Conservation (phyloP, 2,329 filamentous ascomycete species). For the Talaromyces sp. region DNA sequence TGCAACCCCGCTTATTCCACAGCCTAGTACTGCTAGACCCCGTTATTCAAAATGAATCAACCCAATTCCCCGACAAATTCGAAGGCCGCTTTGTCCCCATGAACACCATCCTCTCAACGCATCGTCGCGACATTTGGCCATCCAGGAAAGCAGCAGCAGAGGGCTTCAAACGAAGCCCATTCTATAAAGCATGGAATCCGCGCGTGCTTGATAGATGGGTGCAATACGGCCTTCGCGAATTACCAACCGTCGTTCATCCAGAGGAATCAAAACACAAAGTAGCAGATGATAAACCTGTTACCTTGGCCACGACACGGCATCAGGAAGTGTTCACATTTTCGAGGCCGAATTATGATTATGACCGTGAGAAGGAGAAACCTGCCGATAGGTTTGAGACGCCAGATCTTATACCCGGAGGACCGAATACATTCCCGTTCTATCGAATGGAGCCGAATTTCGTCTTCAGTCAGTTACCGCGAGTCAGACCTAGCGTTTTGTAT, state of each 20-base stretch:
- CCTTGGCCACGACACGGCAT: constrained; percentile 74
- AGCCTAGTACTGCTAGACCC: constrained; percentile 79
- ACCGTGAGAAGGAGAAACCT: constrained; percentile 36
- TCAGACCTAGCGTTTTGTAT: constrained; percentile 47
- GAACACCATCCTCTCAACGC: constrained; percentile 57
- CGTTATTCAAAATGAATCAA: constrained; percentile 60
- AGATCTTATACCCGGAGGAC: constrained; percentile 41
- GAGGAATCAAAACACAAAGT: constrained; percentile 14
- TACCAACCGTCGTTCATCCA: constrained; percentile 56
- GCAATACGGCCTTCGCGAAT: constrained; percentile 68
- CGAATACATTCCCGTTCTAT: constrained; percentile 41
- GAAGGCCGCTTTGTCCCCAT: constrained; percentile 29
- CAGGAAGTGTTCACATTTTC: constrained; percentile 67
- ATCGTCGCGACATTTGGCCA: constrained; percentile 78
- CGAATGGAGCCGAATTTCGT: constrained; percentile 39
- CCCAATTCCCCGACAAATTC: constrained; percentile 26
- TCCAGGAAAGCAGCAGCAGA: constrained; percentile 65
- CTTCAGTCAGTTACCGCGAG: constrained; percentile 39
- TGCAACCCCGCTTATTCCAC: constrained; percentile 77
- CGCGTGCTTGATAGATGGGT: constrained; percentile 74
- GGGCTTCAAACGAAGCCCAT: constrained; percentile 64
- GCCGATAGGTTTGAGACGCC: constrained; percentile 43
- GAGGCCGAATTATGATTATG: constrained; percentile 58
- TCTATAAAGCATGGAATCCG: constrained; percentile 79
- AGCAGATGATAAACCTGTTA: constrained; percentile 52